phyloP scores from a whole-genome alignment of 2,329 filamentous ascomycete genomes.

The Chaetomium globosum region DNA sequence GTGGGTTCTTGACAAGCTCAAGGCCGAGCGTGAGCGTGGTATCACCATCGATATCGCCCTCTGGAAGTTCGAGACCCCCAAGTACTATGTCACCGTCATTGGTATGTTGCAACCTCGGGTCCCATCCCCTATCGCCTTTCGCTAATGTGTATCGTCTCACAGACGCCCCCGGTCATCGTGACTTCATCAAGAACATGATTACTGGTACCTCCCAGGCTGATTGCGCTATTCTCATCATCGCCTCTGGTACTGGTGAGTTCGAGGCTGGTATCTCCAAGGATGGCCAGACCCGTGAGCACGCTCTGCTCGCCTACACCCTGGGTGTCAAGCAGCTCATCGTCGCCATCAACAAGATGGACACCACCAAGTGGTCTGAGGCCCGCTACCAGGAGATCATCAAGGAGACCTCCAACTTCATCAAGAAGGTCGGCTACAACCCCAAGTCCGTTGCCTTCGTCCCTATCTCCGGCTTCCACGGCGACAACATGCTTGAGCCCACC shows the following conservation, averaged over 20 bases:
- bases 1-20: constrained; percentile 99
- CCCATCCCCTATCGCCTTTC: constrained; percentile 1
- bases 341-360: constrained; percentile 99
- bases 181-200: constrained; percentile 99
- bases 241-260: constrained; percentile 99
- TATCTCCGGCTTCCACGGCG: constrained; percentile 99
- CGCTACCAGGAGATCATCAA: constrained; percentile 99
- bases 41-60: constrained; percentile 99
- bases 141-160: constrained; percentile 33
- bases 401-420: constrained; percentile 99
- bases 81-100: constrained; percentile 98
- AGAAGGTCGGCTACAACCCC: constrained; percentile 99
- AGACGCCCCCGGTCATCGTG: constrained; percentile 99
- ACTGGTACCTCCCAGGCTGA: constrained; percentile 99
- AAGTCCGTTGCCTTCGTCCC: constrained; percentile 98
- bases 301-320: constrained; percentile 98
- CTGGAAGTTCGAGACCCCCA: constrained; percentile 99
- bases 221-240: constrained; percentile 99
- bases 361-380: constrained; percentile 94
- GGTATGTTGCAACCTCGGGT: constrained; percentile 57
- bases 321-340: constrained; percentile 99
- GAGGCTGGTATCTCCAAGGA: constrained; percentile 99
- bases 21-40: constrained; percentile 99
- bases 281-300: constrained; percentile 99
- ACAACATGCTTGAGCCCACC: constrained; percentile 96